These are phyloP conservation scores for Penicillium antarcticum DNA, from an alignment of 495 filamentous ascomycete species.

Conservation along the genomic window DNA sequence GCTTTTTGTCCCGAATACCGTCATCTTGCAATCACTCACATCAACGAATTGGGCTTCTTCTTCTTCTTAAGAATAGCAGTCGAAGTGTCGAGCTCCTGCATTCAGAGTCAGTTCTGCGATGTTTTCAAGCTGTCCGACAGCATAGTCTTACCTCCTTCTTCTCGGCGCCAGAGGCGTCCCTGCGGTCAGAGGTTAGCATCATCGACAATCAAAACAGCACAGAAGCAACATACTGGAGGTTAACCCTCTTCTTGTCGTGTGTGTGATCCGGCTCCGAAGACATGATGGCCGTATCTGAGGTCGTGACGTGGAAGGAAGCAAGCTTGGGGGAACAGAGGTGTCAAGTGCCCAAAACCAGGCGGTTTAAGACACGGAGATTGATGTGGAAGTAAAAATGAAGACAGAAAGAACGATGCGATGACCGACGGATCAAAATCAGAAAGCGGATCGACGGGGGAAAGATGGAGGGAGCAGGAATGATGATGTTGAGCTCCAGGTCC, in stretches of 20 bases:
- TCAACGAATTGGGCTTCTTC: constrained; percentile 99
- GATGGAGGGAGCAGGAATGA: constrained; percentile 18
- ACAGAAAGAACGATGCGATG: constrained; percentile 11
- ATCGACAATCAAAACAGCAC: constrained; percentile 6
- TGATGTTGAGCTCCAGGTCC: constrained; percentile 39
- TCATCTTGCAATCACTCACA: constrained; percentile 54
- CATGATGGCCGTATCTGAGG: constrained; percentile 25
- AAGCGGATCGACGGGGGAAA: constrained; percentile 16
- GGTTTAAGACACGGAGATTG: background rate
- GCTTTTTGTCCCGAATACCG: constrained; percentile 15
- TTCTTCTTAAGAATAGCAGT: constrained; percentile 99
- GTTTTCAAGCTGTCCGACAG: constrained; percentile 3
- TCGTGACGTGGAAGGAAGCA: constrained; percentile 22
- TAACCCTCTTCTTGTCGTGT: constrained; percentile 79
- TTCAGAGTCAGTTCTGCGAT: constrained; percentile 26
- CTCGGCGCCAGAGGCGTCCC: constrained; percentile 86
- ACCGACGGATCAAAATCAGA: constrained; percentile 18
- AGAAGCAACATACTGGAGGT: constrained; percentile 68
- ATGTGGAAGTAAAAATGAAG: constrained; percentile 5
- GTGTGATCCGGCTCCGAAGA: constrained; percentile 67
- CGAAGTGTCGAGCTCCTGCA: constrained; percentile 83
- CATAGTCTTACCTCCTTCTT: constrained; percentile 68
- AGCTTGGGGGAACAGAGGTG: constrained; percentile 18
- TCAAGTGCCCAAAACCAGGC: constrained; percentile 16
- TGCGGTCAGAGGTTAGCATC: constrained; percentile 42